A percentile compares a stretch with the other conserved stretches of the same genome.
Conservation (phyloP, 2,329 filamentous ascomycete genomes). For the Cladosporium phlei region DNA sequence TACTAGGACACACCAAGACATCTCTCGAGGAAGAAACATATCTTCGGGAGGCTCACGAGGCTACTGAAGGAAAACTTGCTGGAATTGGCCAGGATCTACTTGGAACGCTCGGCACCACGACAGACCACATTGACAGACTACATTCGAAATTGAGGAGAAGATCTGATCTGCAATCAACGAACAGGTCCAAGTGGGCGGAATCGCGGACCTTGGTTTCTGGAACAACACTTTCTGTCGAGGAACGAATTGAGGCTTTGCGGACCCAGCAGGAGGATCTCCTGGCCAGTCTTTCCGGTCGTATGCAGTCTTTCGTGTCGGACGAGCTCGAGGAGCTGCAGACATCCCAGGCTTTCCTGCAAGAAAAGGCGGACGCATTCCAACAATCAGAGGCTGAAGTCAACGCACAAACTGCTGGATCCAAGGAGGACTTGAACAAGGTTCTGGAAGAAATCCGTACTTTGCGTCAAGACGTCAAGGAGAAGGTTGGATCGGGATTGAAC, state of each 20-base stretch:
- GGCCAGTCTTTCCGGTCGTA: slow-evolving; percentile 60
- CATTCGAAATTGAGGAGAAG: slow-evolving; percentile 83
- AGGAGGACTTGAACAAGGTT: slow-evolving; percentile 83
- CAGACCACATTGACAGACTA: slow-evolving; percentile 73
- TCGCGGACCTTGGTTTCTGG: slow-evolving; percentile 71
- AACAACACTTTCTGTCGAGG: slow-evolving; percentile 72
- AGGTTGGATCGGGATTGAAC: slow-evolving; percentile 78
- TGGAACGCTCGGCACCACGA: slow-evolving; percentile 69
- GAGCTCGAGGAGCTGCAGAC: slow-evolving; percentile 68
- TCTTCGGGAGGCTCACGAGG: slow-evolving; percentile 76
- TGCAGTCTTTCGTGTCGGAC: slow-evolving; percentile 69
- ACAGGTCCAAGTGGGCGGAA: slow-evolving; percentile 71
- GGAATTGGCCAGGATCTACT: slow-evolving; percentile 71
- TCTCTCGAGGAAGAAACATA: slow-evolving; percentile 73
- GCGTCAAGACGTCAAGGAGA: slow-evolving; percentile 78
- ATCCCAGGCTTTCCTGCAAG: slow-evolving; percentile 65
- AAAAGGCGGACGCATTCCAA: slow-evolving; percentile 64
- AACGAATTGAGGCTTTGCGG: slow-evolving; percentile 67
- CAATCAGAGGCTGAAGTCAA: slow-evolving; percentile 64
- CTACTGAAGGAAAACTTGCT: slow-evolving; percentile 74
- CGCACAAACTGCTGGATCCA: slow-evolving; percentile 62
- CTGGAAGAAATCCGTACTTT: slow-evolving; percentile 89
- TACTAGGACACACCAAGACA: slow-evolving; percentile 71
- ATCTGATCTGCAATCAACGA: slow-evolving; percentile 74
- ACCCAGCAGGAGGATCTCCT: slow-evolving; percentile 68